Evolutionary conservation across 2,329 filamentous ascomycete species (phyloP), one percentile per base, ranked within the genome.

Genomic region (Penicillium rolfsii): DNA sequence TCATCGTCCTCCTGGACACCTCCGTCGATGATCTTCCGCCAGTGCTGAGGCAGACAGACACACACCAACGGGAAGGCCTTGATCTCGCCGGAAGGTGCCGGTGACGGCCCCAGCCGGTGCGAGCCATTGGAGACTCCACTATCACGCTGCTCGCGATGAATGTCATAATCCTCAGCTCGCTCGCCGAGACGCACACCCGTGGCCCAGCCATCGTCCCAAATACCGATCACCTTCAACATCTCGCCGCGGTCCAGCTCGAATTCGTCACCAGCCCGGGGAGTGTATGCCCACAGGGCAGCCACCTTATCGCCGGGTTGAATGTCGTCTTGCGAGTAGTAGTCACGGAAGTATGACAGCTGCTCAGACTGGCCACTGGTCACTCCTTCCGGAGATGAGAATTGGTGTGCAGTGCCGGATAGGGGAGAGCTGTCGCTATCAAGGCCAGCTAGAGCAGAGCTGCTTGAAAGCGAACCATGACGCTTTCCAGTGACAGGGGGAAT

Each of bases 181-280:
- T 96, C 91, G 57, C 89, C 84, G 58, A 96, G 81, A 73, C 96
- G 84, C 58, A 97, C 85, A 70, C 95, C 95, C 1, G 95, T 99
- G 11, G 95, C 95, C 95, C 95, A 99, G 50, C 95, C 95, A 75
- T 99, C 95, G 72, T 99, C 95, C 95, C 95, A 99, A 67, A 99
- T 99, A 64, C 95, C 95, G 35, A 98, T 90, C 14, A 99, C 89
- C 80, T 97, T 98, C 72, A 99, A 85, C 93, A 99, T 97, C 74
- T 99, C 95, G 57, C 95, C 95, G 60, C 95, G 88, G 71, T 98
- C 95, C 40, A 99, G 83, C 41, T 91, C 84, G 73, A 98, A 98
- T 74, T 99, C 95, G 71, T 99, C 95, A 33, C 88, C 87, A 4
- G 95, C 95, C 36, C 95, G 90, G 36, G 95, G 94, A 70, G 97